Evolutionary conservation across 345 rosid genomes (phyloP), one percentile per base, ranked within the genome.

Genomic region (Tarenaya hassleriana): DNA sequence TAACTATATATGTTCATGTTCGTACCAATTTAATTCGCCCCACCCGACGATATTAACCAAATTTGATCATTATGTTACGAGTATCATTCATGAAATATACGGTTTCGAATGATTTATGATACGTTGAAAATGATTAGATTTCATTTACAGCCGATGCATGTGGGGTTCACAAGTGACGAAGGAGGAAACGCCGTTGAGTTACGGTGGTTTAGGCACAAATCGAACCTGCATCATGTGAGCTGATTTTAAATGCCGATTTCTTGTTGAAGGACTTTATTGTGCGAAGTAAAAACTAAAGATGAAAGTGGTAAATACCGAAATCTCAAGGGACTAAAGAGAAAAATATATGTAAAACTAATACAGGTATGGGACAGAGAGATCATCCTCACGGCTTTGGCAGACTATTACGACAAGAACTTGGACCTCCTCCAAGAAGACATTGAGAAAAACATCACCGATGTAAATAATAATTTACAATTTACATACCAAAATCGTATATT

Each of bases 361-460:
- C n/a, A 89, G 96, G 95, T 91, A 16, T 91, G 96, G 98, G 96
- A 91, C 12, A 83, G 92, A 74, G 96, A 91, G 69, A 84, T 91
- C 34, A 72, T 91, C 34, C 86, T 80, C 1, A 75, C 85, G 41
- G 89, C 98, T 60, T 68, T 80, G 0, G 63, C 70, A 43, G 95
- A 87, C 47, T 82, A 72, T 70, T 80, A 91, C 10, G 84, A 76
- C 12, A 80, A 84, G 37, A 75, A 91, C 70, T 60, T 79, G 82
- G 79, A 73, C 55, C 84, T 75, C 48, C 95, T 84, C 57, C 83
- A 75, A 56, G 56, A 77, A 63, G 77, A 82, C 63, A 77, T 87
- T 4, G 81, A 67, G 35, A 65, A 69, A 16, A 87, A 91, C 76
- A 67, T 80, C 66, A 87, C 96, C 16, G 74, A 77, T 61, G 98